Conservation (phyloP, 208 protist species). For the Crithidia fasciculata region DNA sequence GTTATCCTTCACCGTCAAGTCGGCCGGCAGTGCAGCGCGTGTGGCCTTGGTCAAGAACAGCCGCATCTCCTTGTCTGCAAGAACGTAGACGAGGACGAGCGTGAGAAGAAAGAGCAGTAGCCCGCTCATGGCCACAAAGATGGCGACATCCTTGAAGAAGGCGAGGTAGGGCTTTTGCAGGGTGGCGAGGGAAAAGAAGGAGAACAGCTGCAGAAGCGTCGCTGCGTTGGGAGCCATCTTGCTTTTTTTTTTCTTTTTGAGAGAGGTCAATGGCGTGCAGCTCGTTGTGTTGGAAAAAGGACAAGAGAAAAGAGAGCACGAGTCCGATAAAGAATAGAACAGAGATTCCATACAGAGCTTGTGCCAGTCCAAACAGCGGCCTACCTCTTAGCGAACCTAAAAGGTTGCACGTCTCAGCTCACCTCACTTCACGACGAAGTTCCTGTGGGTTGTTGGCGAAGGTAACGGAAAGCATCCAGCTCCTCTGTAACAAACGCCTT, state of each 20-base stretch:
- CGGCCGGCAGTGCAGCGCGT: constrained; percentile 6
- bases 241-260: background rate
- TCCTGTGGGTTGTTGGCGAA: too few species aligned
- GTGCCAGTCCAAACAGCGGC: too few species aligned
- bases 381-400: too few species aligned
- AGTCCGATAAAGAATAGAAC: too few species aligned
- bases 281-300: too few species aligned
- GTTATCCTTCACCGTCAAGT: background rate
- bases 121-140: constrained; percentile 30
- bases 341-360: too few species aligned
- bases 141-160: constrained; percentile 17
- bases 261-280: too few species aligned
- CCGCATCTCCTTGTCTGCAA: constrained; percentile 26
- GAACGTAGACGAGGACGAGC: constrained; percentile 15
- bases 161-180: constrained; percentile 26
- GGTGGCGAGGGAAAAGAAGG: constrained; percentile 17
- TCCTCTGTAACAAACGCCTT: too few species aligned
- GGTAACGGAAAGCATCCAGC: too few species aligned
- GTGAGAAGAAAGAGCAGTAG: constrained; percentile 24
- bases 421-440: too few species aligned
- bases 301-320: too few species aligned
- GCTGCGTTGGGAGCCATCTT: background rate
- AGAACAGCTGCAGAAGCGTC: constrained; percentile 24
- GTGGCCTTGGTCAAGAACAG: constrained; percentile 25
- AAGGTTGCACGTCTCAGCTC: too few species aligned